Evolutionary conservation across 495 filamentous ascomycete genomes (phyloP), one percentile per base, ranked within the genome.

Genomic region (Daldinia decipiens): DNA sequence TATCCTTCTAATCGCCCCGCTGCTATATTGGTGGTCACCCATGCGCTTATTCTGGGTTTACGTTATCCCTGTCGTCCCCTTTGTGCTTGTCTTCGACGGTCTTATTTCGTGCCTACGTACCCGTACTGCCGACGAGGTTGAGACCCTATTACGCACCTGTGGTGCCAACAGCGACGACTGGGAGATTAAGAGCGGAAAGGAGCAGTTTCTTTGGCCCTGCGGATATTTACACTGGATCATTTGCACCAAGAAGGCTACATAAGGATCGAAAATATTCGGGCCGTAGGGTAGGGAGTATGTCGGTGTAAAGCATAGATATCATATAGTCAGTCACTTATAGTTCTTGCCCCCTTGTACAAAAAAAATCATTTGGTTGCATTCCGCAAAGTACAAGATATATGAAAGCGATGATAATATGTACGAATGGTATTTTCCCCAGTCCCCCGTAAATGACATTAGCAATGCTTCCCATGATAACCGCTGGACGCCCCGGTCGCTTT

Each of bases 61-160:
- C 72, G 58, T 87, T 5, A 59, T 92, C 0, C 91, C 91, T 0
- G 72, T 91, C 6, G 80, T 91, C 24, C 90, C 91, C 0, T 83
- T 88, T 47, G 83, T 90, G 7, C 61, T 91, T 13, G 84, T 88
- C 5, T 88, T 88, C 67, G 91, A 94, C 77, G 91, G 91, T 7
- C 77, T 86, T 56, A 79, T 92, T 31, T 90, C 87, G 27, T 86
- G 83, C 38, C 75, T 93, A 57, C 78, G 91, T 51, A 91, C 89
- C 27, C 83, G 91, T 59, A 90, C 86, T 34, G 79, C 88, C 17
- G 83, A 85, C 26, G 91, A 93, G 79, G 83, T 92, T 21, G 78
- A 87, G 75, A 76, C 66, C 1, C 76, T 92, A 57, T 74, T 92
- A 65, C 77, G 84, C 43, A 78, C 80, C 19, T 84, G 83, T 31